Evolutionary conservation across 495 filamentous ascomycete species (phyloP).

Genomic region (Penicillium samsonianum): DNA sequence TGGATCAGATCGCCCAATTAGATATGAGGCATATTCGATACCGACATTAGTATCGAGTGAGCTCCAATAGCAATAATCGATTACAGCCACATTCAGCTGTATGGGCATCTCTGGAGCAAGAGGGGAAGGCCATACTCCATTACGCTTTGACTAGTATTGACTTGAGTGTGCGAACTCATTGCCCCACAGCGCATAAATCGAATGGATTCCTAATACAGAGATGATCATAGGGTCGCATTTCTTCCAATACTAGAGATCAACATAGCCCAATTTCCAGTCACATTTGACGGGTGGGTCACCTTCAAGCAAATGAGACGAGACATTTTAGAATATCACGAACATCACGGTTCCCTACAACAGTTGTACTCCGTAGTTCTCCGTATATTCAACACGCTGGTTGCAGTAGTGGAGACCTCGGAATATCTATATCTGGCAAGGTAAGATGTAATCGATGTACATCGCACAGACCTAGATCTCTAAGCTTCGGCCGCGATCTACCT

Average conservation of each 20-base stretch:
- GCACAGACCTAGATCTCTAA: background rate
- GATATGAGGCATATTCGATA: background rate
- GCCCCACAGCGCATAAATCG: background rate
- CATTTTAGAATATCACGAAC: background rate
- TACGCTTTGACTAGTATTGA: background rate
- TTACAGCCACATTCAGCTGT: background rate
- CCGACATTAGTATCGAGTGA: background rate
- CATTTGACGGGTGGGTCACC: background rate
- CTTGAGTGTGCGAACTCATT: background rate
- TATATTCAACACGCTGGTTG: background rate
- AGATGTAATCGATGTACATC: background rate
- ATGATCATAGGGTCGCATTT: background rate
- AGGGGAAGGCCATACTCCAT: background rate
- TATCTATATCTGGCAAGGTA: background rate
- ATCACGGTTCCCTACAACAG: background rate
- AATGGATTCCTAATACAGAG: background rate
- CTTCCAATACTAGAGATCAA: background rate
- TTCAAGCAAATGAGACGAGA: background rate
- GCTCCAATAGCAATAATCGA: background rate
- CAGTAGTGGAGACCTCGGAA: background rate
- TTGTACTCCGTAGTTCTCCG: too few relatives aligned
- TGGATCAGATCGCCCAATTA: background rate
- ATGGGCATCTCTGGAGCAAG: background rate
- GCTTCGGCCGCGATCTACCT: background rate
- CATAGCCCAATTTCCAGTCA: background rate